Evolutionary conservation across 495 filamentous ascomycete genomes (phyloP), one percentile per base, ranked within the genome.

Genomic region (Parachaetomium inaequale): DNA sequence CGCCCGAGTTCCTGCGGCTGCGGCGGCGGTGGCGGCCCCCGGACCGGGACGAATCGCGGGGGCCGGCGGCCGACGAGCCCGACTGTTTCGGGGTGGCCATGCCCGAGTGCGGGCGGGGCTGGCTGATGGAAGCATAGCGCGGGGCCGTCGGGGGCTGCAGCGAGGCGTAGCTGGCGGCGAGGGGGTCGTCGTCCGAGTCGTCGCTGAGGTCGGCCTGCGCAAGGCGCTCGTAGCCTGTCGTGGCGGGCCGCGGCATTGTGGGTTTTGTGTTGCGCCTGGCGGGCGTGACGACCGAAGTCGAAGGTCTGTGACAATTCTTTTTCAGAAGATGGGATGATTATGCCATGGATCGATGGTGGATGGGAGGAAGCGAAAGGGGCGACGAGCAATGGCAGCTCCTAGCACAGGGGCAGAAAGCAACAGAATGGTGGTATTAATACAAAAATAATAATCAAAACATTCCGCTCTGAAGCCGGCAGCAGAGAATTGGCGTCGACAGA

Each of bases 201-300:
- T 90, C 87, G 74, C 89, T 88, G 70, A 93, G 88, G 74, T 96
- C 92, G 62, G 90, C 92, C 76, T 97, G 92, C 55, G 91, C 91
- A 62, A 97, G 87, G 62, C 89, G 88, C 66, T 91, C 92, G 76
- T 97, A 97, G 64, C 93, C 93, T 42, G 92, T 96, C 14, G 89
- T 92, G 38, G 89, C 82, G 49, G 90, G 89, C 63, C 88, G 79
- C 34, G 61, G 61, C 61, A 55, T 49, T 69, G 69, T 82, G 76
- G 55, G 72, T 70, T 73, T 76, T 75, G 4, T 11, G 32, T 65
- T 47, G 17, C 3, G 1, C 34, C 46, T 3, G 14, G 12, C 7
- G 15, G 1, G 3, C 0, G 28, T 34, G 12, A 19, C n/a, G 51
- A 11, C 29, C n/a, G 43, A 49, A 4, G 25, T 31, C 6, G 38